Percentiles rank a stretch among this genome's conserved stretches.
Conservation (phyloP, 1,139 yeast species). For the Fermentozyma sake region DNA sequence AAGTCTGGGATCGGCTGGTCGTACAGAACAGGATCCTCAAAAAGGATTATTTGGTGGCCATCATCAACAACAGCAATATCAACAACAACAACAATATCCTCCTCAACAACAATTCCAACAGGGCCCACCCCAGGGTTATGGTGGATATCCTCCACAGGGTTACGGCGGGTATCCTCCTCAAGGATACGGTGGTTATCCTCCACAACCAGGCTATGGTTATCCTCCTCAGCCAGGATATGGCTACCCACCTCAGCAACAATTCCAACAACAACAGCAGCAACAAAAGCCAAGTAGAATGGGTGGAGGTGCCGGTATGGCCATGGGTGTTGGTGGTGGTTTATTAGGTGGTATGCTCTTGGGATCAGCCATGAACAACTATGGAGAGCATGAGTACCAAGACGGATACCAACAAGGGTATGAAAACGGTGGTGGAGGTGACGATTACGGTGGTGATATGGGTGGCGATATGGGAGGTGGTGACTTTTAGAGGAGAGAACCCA, state of each 20-base stretch:
- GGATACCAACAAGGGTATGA: slow-evolving; percentile 32
- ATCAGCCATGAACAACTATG: slow-evolving; percentile 20
- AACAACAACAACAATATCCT: too few species aligned
- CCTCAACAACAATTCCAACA: slow-evolving; percentile 12
- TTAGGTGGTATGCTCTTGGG: slow-evolving; percentile 62
- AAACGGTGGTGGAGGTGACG: slow-evolving; percentile 26
- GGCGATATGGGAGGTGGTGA: slow-evolving; percentile 13
- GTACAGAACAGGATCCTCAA: slow-evolving; percentile 8
- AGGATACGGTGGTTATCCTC: slow-evolving; percentile 19
- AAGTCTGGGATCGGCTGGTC: too few species aligned
- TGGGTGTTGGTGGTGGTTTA: slow-evolving; percentile 81
- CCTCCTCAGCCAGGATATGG: slow-evolving; percentile 6
- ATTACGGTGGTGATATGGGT: slow-evolving; percentile 6
- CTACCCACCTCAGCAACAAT: slow-evolving; percentile 15
- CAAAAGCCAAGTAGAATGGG: slow-evolving; percentile 25
- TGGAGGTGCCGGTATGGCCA: slow-evolving; percentile 45
- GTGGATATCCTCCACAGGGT: slow-evolving; percentile 18
- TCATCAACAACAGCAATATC: slow-evolving; percentile 14
- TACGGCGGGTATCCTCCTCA: slow-evolving; percentile 19
- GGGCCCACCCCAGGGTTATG: slow-evolving; percentile 19
- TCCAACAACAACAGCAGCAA: slow-evolving; percentile 17
- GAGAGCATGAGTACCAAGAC: slow-evolving; percentile 19
- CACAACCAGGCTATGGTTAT: slow-evolving; percentile 15
- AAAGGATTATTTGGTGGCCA: too few species aligned
- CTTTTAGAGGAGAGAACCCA: slow-evolving; percentile 7